Conservation (phyloP, 208 protist genomes). For the Crithidia thermophila region DNA sequence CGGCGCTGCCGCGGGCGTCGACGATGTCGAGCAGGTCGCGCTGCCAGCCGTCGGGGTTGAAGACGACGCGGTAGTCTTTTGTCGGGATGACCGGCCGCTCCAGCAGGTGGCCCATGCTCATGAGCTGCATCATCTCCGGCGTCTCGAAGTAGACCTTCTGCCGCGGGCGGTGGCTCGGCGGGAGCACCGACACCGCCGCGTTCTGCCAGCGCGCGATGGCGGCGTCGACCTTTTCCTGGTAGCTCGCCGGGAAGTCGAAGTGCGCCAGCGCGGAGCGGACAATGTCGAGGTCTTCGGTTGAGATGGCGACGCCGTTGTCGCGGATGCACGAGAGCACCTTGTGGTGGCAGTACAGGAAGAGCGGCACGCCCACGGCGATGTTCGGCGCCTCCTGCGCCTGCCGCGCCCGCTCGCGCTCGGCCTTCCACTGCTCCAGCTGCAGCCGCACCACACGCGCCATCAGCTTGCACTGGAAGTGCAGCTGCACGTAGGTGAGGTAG, state of each 20-base stretch:
- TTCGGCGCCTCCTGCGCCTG: conserved; percentile 52
- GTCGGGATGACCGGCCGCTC: conserved; percentile 76
- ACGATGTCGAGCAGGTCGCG: conserved; percentile 94
- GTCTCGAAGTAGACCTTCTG: conserved; percentile 53
- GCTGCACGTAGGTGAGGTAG: conserved; percentile 74
- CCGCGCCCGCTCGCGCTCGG: conserved; percentile 76
- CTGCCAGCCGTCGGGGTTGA: conserved; percentile 97
- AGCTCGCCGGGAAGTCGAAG: conserved; percentile 77
- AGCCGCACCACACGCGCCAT: conserved; percentile 74
- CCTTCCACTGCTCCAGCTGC: conserved; percentile 76
- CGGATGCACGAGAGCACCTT: conserved; percentile 69
- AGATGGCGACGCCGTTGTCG: conserved; percentile 60
- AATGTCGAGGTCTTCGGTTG: conserved; percentile 67
- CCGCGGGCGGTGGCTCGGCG: conserved; percentile 49
- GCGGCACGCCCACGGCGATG: conserved; percentile 62
- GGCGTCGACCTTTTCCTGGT: conserved; percentile 80
- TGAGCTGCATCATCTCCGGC: conserved; percentile 85
- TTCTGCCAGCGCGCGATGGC: conserved; percentile 71
- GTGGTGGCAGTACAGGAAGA: conserved; percentile 87
- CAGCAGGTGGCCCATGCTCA: conserved; percentile 91
- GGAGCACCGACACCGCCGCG: conserved; percentile 38
- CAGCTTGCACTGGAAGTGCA: conserved; percentile 78
- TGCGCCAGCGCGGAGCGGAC: conserved; percentile 74
- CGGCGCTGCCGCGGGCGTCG: conserved; percentile 87
- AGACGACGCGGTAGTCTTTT: conserved; percentile 89